These are phyloP conservation scores for Phytophthora quininea DNA, from an alignment of 352 stramenopile species.

Conservation along the genomic window DNA sequence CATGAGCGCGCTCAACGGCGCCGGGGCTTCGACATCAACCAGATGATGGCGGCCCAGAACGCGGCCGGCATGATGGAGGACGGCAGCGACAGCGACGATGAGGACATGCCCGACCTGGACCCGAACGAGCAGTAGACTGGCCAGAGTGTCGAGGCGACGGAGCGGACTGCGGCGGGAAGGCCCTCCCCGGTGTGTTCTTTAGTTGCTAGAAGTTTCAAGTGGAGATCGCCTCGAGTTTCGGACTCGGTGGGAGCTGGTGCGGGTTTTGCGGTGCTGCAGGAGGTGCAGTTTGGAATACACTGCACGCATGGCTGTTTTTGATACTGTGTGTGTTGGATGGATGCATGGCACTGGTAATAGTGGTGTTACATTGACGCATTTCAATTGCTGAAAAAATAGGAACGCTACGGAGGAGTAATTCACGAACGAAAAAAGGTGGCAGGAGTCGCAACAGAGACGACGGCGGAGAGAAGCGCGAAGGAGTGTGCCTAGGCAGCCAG, in stretches of 20 bases:
- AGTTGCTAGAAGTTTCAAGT: conserved; percentile 12
- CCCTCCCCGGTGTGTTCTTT: neutral
- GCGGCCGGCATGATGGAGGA: conserved; percentile 74
- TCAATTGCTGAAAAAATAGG: conserved; percentile 16
- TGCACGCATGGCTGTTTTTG: conserved; percentile 17
- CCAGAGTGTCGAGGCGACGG: neutral
- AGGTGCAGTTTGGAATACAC: conserved; percentile 24
- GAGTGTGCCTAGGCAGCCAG: conserved; percentile 52
- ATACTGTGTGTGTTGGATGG: conserved; percentile 1
- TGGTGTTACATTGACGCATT: conserved; percentile 15
- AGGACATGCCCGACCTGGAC: conserved; percentile 88
- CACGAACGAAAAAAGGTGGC: neutral
- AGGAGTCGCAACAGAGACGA: conserved; percentile 5
- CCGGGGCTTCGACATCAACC: conserved; percentile 95
- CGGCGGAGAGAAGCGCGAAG: neutral
- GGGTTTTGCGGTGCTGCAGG: conserved; percentile 19
- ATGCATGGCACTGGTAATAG: neutral
- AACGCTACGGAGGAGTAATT: conserved; percentile 12
- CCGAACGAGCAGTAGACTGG: conserved; percentile 45
- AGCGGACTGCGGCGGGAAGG: neutral
- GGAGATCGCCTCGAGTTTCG: conserved; percentile 7
- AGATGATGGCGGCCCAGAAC: conserved; percentile 92
- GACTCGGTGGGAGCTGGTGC: conserved; percentile 3
- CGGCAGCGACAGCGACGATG: conserved; percentile 76
- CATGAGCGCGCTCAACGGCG: conserved; percentile 86